These are phyloP conservation scores for Croton setiger DNA, from an alignment of 441 rosid species.

Conservation along the genomic window DNA sequence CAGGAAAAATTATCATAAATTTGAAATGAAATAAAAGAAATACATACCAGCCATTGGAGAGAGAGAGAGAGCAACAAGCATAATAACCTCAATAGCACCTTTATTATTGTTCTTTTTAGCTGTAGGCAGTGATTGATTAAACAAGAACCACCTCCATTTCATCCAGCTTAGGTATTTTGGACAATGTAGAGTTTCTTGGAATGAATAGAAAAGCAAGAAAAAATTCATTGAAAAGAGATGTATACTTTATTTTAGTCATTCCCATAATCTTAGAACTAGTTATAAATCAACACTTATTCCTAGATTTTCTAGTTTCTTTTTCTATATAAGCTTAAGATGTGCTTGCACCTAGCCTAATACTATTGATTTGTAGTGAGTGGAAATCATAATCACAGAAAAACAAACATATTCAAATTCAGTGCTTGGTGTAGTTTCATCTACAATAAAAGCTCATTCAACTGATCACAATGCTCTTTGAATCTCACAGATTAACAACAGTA, in stretches of 20 bases:
- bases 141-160: background rate
- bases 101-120: background rate
- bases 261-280: background rate
- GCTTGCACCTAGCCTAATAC: background rate
- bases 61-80: background rate
- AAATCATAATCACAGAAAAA: background rate
- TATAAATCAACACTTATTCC: background rate
- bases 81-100: background rate
- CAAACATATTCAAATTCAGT: background rate
- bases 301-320: background rate
- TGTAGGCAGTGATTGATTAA: background rate
- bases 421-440: background rate
- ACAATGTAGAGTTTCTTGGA: background rate
- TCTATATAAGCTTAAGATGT: background rate
- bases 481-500: background rate
- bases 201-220: background rate
- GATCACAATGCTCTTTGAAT: background rate
- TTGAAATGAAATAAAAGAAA: background rate
- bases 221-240: too few species aligned
- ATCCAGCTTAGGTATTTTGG: background rate
- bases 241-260: background rate
- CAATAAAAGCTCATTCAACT: background rate
- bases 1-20: constrained; percentile 11
- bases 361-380: background rate
- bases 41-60: background rate